Base-by-base conservation (phyloP, 2,329 filamentous ascomycete genomes). In the Leptographium galeiforme region DNA sequence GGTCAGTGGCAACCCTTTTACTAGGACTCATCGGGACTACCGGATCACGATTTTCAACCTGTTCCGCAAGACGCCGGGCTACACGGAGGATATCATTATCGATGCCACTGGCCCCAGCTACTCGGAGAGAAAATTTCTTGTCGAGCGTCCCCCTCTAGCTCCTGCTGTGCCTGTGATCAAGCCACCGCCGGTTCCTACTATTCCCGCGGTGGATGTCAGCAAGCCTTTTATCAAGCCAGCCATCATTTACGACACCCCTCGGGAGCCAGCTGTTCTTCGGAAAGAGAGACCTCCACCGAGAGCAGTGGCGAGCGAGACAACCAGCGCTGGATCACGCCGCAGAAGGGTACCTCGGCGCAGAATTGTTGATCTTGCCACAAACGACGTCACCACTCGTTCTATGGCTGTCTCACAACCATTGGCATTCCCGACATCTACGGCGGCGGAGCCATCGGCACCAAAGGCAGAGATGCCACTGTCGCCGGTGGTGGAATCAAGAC, bases 41-140 rank as follows among this genome's bases (percentile, higher is more conserved):
- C 82, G 93, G 49, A 76, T 95, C 58, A 87, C 83, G 19, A 94
- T 97, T 57, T 96, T 98, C 80, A 98, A 97, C 62, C 75, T 97
- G 2, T 98, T 98, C 74, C 82, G 93, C 58, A 84, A 81, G 55
- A 89, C 88, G 0, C 88, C 91, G 12, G 93, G 93, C 6, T 95
- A 93, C 63, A 85, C 84, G 0, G 87, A 95, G 59, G 93, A 98
- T 63, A 82, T 97, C 56, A 74, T 89, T 47, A 91, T 98, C 61
- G 93, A 98, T 65, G 84, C 85, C 2, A 80, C 81, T 38, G 85
- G 85, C 0, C 91, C 93, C 1, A 84, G 79, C n/a, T 94, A 89
- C 63, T 79, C 82, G 16, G 93, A 98, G 71, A 84, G 82, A 64
- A 89, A 89, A 62, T 84, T 87, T 59, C 75, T 98, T 45, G 78